Percentiles rank a stretch among this genome's conserved stretches.
phyloP scores from a whole-genome alignment of 2,329 filamentous ascomycete species.

The Nigrospora sphaerica region DNA sequence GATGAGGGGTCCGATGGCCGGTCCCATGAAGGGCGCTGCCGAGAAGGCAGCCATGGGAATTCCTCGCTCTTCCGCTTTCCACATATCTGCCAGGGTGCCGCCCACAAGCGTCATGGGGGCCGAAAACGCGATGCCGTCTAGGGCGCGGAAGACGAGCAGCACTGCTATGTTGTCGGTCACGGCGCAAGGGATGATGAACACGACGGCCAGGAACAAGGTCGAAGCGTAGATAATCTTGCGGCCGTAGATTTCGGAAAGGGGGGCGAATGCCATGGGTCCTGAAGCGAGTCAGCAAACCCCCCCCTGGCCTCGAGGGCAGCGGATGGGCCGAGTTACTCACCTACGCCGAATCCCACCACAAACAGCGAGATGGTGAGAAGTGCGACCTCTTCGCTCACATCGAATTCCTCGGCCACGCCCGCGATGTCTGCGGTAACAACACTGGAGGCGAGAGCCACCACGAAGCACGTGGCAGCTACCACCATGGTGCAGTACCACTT shows the following conservation, averaged over 20 bases:
- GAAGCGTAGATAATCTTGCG: constrained; percentile 63
- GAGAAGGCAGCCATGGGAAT: constrained; percentile 84
- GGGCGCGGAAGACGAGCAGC: constrained; percentile 66
- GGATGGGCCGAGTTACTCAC: constrained; percentile 28
- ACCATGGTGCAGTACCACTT: constrained; percentile 87
- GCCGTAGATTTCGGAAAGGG: constrained; percentile 69
- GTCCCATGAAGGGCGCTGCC: constrained; percentile 76
- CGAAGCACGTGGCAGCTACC: constrained; percentile 69
- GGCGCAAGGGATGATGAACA: constrained; percentile 77
- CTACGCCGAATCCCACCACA: constrained; percentile 75
- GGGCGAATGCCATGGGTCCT: constrained; percentile 74
- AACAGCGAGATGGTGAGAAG: constrained; percentile 69
- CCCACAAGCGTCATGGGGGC: constrained; percentile 83
- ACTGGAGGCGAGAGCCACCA: constrained; percentile 63
- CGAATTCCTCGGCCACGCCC: constrained; percentile 56
- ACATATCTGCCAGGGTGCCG: constrained; percentile 77
- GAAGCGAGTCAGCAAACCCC: background rate
- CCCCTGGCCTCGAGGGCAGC: background rate
- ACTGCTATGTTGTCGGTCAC: constrained; percentile 70
- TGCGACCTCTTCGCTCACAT: constrained; percentile 64
- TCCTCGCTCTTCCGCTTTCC: constrained; percentile 75
- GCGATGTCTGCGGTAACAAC: constrained; percentile 72
- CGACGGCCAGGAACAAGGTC: constrained; percentile 61
- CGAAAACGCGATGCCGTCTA: constrained; percentile 79
- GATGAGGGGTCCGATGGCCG: constrained; percentile 67